Evolutionary conservation across 1,284 basidiomycete species (phyloP), one percentile per base, ranked within the genome.

Genomic region (Ceratobasidium sp.): DNA sequence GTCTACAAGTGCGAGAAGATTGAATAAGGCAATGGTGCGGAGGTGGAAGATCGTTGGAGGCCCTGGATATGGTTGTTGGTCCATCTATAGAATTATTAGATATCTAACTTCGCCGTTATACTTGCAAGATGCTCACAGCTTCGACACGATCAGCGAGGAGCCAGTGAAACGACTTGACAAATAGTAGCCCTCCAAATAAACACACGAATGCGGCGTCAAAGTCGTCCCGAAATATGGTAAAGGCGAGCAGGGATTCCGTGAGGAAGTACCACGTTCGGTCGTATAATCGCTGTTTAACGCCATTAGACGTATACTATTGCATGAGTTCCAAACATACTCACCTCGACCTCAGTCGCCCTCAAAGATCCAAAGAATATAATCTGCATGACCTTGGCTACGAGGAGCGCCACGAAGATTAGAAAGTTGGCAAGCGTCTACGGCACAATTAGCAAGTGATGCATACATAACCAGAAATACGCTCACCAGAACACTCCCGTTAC

Each of bases 101-200:
- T 56, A 23, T 28, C n/a, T 40, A 42, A 4, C 50, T 46, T 54
- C 44, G 33, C 5, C n/a, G 3, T 15, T 70, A 57, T 57, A 44
- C 2, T 33, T 65, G 75, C 26, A 20, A n/a, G n/a, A 4, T 12
- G 87, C 92, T 80, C 81, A 97, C 96, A 89, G 95, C 97, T 89
- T 99, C 98, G 71, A 99, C 94, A 59, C 98, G 91, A 84, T 99
- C 97, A 2, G 92, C 91, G 78, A 96, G 91, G 44, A 99, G 90
- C 97, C 97, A 99, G 84, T 99, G 98, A 85, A 99, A 99, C 76
- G 95, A 96, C 84, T 99, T 99, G 82, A 99, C 90, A 82, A 98
- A 97, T 17, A 99, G 90, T 26, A 99, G 87, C 80, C 96, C 91
- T 23, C 94, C 93, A 83, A 98, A 99, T 90, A 98, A 94, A 80